Percentiles rank a stretch among this genome's conserved stretches.
Evolutionary conservation across 345 rosid genomes (phyloP).

Genomic region (Streptanthus diversifolius): DNA sequence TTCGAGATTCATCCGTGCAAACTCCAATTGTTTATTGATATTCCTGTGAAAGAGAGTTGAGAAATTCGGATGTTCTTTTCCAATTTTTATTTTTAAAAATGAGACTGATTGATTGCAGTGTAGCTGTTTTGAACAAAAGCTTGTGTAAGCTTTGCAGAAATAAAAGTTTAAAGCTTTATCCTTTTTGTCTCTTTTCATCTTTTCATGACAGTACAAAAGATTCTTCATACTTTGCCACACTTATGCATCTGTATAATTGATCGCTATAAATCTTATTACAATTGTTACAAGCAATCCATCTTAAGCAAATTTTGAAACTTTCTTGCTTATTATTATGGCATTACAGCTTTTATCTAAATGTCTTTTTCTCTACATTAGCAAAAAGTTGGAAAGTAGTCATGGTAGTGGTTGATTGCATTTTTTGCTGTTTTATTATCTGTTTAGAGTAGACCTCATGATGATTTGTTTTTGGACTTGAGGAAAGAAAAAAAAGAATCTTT

Average conservation of each 20-base stretch:
- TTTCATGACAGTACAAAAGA: constrained; percentile 35
- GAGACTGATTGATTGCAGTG: constrained; percentile 34
- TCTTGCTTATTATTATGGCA: constrained; percentile 12
- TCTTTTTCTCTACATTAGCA: constrained; percentile 23
- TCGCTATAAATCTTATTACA: constrained; percentile 2
- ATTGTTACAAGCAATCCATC: neutral
- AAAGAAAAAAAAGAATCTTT: constrained; percentile 16
- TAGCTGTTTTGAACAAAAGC: constrained; percentile 39
- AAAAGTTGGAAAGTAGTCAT: constrained; percentile 27
- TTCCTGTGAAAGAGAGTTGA: constrained; percentile 6
- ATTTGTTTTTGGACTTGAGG: constrained; percentile 11
- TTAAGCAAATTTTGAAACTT: neutral
- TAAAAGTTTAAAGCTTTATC: constrained; percentile 42
- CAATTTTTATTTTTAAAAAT: neutral
- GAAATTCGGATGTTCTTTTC: constrained; percentile 1
- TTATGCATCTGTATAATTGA: constrained; percentile 2
- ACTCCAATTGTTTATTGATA: constrained; percentile 31
- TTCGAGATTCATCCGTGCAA: constrained; percentile 24
- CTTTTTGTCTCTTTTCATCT: constrained; percentile 41
- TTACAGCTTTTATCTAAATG: constrained; percentile 17
- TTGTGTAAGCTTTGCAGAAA: constrained; percentile 39
- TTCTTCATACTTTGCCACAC: constrained; percentile 24
- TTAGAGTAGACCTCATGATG: constrained; percentile 28
- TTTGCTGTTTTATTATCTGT: constrained; percentile 29
- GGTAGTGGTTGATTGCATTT: constrained; percentile 35